Evolutionary conservation across 2,329 filamentous ascomycete genomes (phyloP).

Genomic region (Fonsecaea pedrosoi): DNA sequence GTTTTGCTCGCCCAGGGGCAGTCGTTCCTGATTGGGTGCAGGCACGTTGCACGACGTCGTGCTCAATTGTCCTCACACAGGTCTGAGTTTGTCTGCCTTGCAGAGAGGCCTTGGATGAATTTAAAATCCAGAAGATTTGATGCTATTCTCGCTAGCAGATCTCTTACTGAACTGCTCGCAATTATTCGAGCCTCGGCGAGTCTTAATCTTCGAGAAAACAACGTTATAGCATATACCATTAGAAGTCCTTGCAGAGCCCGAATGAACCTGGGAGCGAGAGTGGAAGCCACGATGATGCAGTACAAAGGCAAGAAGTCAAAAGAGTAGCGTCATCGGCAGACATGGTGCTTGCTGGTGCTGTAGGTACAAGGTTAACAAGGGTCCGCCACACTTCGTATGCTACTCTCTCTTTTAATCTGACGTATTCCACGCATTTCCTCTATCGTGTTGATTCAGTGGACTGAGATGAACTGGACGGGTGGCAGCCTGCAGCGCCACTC

Average conservation of each 20-base stretch:
- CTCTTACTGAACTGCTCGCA: not conserved
- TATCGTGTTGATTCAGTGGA: constrained; percentile 1
- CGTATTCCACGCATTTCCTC: not conserved
- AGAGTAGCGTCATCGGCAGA: not conserved
- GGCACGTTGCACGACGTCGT: not conserved
- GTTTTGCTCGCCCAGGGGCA: not conserved
- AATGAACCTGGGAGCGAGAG: not conserved
- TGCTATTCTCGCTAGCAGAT: not conserved
- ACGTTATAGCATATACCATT: not conserved
- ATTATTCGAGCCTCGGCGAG: not conserved
- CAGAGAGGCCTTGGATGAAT: not conserved
- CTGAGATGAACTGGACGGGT: constrained; percentile 55
- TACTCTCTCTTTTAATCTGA: not conserved
- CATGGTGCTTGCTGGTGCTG: not conserved
- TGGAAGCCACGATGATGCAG: not conserved
- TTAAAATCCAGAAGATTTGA: not conserved
- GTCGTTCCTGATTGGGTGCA: not conserved
- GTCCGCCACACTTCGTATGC: not conserved
- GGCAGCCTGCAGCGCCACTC: constrained; percentile 52
- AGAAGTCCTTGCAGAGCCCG: not conserved
- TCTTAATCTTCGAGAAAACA: not conserved
- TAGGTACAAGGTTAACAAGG: not conserved
- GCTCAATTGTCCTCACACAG: not conserved
- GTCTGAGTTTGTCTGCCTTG: not conserved
- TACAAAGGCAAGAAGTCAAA: not conserved